Evolutionary conservation across 106 monocot species (phyloP), one percentile per base, ranked within the genome.

Genomic region (Acorus calamus): DNA sequence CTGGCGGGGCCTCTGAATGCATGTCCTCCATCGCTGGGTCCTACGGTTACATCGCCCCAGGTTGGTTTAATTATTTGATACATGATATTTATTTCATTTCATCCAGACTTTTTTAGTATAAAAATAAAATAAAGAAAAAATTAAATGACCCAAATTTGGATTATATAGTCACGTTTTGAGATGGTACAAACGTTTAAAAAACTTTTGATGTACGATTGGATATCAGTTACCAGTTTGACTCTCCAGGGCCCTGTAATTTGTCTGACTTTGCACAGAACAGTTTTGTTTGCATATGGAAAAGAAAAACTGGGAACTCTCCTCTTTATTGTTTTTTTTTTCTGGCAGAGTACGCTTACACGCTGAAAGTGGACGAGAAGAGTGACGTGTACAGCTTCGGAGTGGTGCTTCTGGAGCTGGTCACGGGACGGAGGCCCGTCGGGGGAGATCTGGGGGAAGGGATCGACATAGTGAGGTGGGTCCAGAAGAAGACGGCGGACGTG

Each of bases 321-420:
- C n/a, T 12, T 47, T 12, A 43, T 48, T 2, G 44, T 12, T 49
- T n/a, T n/a, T n/a, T n/a, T n/a, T 1, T 63, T 9, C 49, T 7
- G 5, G 47, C 82, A 94, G 94, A 94, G 56, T 94, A 94, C 54
- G 94, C 94, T 0, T 94, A 94, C 84, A 94, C 94, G 4, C 84
- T 94, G 5, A 64, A 84, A 4, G 94, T 94, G 70, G 89, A 94
- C 65, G 93, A 94, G 83, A 94, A 94, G 78, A 94, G 86, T 66
- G 94, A 94, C 56, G 89, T 94, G 14, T 94, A 94, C 73, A 94
- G 94, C 84, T 94, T 94, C 67, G 94, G 94, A 0, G 94, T 94
- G 46, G 89, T 94, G 41, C 93, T 94, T n/a, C 69, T 94, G 65
- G 93, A 94, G 73, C 80, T 94, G 61, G 64, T 94, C 43, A 90